Evolutionary conservation across 306 rosid species (phyloP), one percentile per base, ranked within the genome.

Genomic region (Boehmeria nivea): DNA sequence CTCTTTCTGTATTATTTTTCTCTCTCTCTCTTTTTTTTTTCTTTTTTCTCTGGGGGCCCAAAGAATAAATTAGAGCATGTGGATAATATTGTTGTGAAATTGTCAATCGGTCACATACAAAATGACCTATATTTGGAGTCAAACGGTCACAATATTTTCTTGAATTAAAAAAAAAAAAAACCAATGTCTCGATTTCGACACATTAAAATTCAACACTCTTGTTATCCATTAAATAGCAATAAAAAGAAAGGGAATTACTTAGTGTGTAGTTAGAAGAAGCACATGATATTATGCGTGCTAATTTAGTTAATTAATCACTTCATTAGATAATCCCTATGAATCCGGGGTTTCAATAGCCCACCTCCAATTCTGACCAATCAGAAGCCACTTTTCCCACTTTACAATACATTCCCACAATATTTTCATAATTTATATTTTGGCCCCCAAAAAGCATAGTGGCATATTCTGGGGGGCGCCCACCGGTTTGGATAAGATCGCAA

Each of bases 401-500:
- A 46, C 50, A 42, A n/a, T n/a, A n/a, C n/a, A n/a, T n/a, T 28
- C 12, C 50, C 59, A 55, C 55, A 50, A 33, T 33, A 33, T 5
- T 33, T 33, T 33, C 5, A 33, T 33, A 33, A 4, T 33, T 33
- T 33, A 33, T 5, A 33, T 33, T 5, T n/a, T 27, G 27, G 28
- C n/a, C n/a, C 37, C 55, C 25, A 42, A 59, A 61, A 53, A 4
- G 55, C 11, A 61, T 27, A 40, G 65, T 63, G 72, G 83, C 87
- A 71, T 61, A 56, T 76, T 77, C 77, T 21, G 13, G 60, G 64
- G 13, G 60, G 64, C 5, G 62, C 73, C 72, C 77, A 53, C 68
- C 1, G 57, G 33, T 75, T 59, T 50, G 84, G 94, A 79, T 89
- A 89, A 84, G 85, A 62, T 74, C 25, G 22, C 16, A 0, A 3